phyloP scores from a whole-genome alignment of 2,329 filamentous ascomycete genomes.

The Fusarium pseudonygamai region DNA sequence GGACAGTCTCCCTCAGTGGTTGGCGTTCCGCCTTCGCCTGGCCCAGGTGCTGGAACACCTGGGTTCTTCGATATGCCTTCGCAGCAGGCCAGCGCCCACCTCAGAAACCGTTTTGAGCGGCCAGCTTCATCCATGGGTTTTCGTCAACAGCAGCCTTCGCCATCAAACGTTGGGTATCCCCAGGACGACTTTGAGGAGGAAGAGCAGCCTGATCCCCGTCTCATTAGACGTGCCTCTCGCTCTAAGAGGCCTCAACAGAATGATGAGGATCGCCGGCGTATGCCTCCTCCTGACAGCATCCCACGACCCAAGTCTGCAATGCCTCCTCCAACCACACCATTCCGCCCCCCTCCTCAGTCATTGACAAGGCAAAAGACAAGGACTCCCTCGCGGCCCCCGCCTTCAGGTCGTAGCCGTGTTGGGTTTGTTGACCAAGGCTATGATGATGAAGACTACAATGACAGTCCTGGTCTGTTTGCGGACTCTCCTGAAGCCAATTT shows the following conservation, averaged over 20 bases:
- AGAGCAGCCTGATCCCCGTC: constrained; percentile 48
- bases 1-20: constrained; percentile 40
- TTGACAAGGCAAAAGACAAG: constrained; percentile 43
- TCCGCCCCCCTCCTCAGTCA: constrained; percentile 43
- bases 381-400: constrained; percentile 47
- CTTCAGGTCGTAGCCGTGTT: constrained; percentile 44
- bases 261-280: constrained; percentile 56
- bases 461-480: constrained; percentile 50
- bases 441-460: constrained; percentile 52
- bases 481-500: constrained; percentile 51
- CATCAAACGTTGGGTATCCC: constrained; percentile 46
- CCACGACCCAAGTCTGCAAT: constrained; percentile 51
- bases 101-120: constrained; percentile 50
- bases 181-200: constrained; percentile 56
- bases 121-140: constrained; percentile 55
- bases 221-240: constrained; percentile 55
- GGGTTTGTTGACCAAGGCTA: constrained; percentile 47
- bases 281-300: constrained; percentile 58
- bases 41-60: constrained; percentile 41
- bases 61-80: constrained; percentile 47
- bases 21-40: constrained; percentile 44
- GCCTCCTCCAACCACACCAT: constrained; percentile 43
- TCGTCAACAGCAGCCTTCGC: constrained; percentile 41
- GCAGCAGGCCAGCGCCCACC: constrained; percentile 42
- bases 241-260: constrained; percentile 48